A percentile compares a stretch with the other conserved stretches of the same genome.
Conservation (phyloP, 75 land plant genomes). For the Pinus taeda region DNA sequence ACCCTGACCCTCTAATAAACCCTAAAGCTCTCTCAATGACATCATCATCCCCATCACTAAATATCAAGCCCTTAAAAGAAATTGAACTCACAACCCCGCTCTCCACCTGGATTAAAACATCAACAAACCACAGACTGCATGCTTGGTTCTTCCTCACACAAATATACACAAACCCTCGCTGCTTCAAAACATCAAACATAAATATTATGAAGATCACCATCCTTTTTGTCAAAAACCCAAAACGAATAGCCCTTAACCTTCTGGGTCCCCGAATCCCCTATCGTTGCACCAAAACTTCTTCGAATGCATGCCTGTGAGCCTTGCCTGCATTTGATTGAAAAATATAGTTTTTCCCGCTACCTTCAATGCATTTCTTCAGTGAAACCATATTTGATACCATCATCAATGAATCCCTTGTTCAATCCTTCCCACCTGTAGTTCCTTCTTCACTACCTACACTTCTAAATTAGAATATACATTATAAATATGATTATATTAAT, state of each 20-base stretch:
- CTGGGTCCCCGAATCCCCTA: slow-evolving; percentile 22
- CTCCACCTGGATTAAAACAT: slow-evolving; percentile 15
- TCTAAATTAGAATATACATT: no score
- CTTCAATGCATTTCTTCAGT: no score
- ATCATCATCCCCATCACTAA: slow-evolving; percentile 14
- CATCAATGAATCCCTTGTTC: no score
- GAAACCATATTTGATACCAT: no score
- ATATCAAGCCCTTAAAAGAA: slow-evolving; percentile 14
- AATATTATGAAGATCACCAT: slow-evolving; percentile 19
- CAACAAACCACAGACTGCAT: slow-evolving; percentile 24
- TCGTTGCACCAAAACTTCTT: slow-evolving; percentile 11
- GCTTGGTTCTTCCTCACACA: slow-evolving; percentile 25
- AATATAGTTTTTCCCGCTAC: no score
- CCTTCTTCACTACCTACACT: no score
- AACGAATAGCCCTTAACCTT: slow-evolving; percentile 18
- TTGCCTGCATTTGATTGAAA: no score
- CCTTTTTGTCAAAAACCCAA: slow-evolving; percentile 23
- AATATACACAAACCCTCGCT: slow-evolving; percentile 10
- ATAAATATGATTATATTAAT: no score
- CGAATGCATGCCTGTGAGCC: slow-evolving; percentile 9
- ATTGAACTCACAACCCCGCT: slow-evolving; percentile 21
- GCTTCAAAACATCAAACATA: slow-evolving; percentile 18
- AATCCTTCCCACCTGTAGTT: no score
- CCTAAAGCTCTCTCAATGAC: slow-evolving; percentile 23
- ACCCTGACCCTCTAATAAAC: slow-evolving; percentile 25